Evolutionary conservation across 1,284 basidiomycete genomes (phyloP).

Genomic region (Pascua guehoae): DNA sequence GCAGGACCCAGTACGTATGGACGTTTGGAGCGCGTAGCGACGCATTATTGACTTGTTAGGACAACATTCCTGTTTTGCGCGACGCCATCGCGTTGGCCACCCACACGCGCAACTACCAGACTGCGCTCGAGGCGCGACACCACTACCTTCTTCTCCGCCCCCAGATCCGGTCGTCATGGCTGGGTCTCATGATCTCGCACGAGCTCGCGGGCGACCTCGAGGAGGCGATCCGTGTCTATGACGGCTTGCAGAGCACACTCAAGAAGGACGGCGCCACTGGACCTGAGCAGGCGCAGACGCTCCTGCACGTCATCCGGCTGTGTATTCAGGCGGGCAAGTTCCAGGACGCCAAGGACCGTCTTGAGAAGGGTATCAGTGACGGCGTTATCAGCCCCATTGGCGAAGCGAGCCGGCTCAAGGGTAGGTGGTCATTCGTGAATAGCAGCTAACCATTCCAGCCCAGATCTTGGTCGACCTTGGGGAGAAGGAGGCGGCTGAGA

Average conservation of each 20-base stretch:
- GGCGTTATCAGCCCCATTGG: constrained; percentile 67
- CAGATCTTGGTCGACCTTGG: constrained; percentile 62
- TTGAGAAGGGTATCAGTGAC: constrained; percentile 65
- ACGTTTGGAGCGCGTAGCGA: not conserved
- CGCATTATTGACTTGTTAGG: constrained; percentile 53
- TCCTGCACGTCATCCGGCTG: constrained; percentile 75
- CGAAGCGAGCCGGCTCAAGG: constrained; percentile 67
- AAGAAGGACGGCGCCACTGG: constrained; percentile 56
- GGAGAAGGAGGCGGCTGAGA: constrained; percentile 63
- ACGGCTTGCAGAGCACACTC: constrained; percentile 55
- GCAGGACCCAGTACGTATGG: constrained; percentile 73
- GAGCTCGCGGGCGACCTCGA: constrained; percentile 72
- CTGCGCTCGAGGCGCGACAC: constrained; percentile 76
- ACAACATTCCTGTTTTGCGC: constrained; percentile 88
- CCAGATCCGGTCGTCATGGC: constrained; percentile 82
- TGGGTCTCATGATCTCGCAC: constrained; percentile 82
- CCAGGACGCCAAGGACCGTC: constrained; percentile 55
- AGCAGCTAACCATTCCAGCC: constrained; percentile 20
- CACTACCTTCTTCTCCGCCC: constrained; percentile 77
- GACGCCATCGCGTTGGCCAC: constrained; percentile 88
- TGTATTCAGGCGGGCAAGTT: constrained; percentile 67
- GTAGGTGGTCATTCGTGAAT: constrained; percentile 48
- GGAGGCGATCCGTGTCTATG: constrained; percentile 71
- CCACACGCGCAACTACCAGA: constrained; percentile 79
- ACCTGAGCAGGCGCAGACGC: constrained; percentile 74